Evolutionary conservation across 345 rosid genomes (phyloP).

Genomic region (Rhodamnia rubescens): DNA sequence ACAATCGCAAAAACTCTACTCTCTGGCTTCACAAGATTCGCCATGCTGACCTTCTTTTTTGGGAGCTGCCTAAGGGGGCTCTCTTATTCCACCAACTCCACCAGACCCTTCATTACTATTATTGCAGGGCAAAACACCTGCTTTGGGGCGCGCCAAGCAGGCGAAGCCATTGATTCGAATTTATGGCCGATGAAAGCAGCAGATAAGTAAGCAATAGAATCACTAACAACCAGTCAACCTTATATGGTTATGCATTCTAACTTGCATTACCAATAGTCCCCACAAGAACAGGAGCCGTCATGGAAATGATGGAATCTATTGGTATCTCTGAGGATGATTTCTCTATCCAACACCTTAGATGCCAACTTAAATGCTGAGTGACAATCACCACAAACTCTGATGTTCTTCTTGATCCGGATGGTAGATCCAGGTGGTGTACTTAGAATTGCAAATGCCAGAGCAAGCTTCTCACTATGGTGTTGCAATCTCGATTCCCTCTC

Average conservation of each 20-base stretch:
- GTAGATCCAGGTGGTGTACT: slow-evolving; percentile 46
- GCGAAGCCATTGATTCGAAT: neutral
- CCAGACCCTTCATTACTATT: neutral
- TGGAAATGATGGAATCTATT: slow-evolving; percentile 60
- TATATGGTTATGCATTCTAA: neutral
- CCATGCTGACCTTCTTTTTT: neutral
- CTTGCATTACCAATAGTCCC: slow-evolving; percentile 43
- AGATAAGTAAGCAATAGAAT: neutral
- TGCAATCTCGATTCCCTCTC: slow-evolving; percentile 52
- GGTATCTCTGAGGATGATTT: slow-evolving; percentile 53
- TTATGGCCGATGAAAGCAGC: neutral
- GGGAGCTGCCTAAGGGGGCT: neutral
- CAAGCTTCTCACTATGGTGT: slow-evolving; percentile 66
- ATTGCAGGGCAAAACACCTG: neutral
- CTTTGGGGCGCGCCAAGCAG: neutral
- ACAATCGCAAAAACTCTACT: neutral
- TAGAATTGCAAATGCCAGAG: slow-evolving; percentile 61
- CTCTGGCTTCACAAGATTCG: neutral
- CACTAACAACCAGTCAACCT: no score
- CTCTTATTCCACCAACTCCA: neutral
- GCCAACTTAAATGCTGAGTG: slow-evolving; percentile 56
- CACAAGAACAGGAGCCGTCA: slow-evolving; percentile 48
- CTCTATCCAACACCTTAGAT: slow-evolving; percentile 37
- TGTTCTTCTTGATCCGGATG: slow-evolving; percentile 53
- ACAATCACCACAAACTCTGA: slow-evolving; percentile 61